Evolutionary conservation across 129 eudicot species (phyloP), one percentile per base, ranked within the genome.

Genomic region (Flaveria sonorensis): DNA sequence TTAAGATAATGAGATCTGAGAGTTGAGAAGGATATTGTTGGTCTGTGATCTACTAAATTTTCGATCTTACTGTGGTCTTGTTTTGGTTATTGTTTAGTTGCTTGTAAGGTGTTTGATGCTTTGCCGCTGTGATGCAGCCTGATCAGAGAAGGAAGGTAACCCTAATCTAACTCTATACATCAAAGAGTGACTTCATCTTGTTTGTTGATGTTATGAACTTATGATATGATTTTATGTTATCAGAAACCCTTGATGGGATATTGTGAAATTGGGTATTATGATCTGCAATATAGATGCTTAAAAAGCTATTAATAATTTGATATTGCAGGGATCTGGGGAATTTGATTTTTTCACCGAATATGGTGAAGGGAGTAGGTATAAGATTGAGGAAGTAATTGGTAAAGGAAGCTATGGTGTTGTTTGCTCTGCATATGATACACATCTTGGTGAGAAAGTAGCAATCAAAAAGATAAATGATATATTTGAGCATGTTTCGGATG

Each of bases 391-490:
- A 85, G 98, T 92, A 77, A 92, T 92, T 74, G 97, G 97, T 28
- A 92, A 92, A 87, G 97, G 97, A 74, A 92, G 97, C 57, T 92
- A 92, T 71, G 97, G 97, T 68, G 92, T 92, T 75, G 98, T 92
- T 18, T 92, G 98, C 82, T 92, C 98, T 23, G 98, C 98, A n/a
- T 92, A 86, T 53, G 98, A 92, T 81, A 92, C 96, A 15, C 98
- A 93, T 87, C 89, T 90, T 43, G 96, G 96, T 28, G 98, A 93
- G 71, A 93, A 93, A 87, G 98, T 93, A 23, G 98, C 98, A 9
- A 93, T 93, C 28, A 92, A 92, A 51, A 92, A 92, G 82, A 92
- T 92, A 64, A 92, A 92, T 62, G 98, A 92, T 63, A 92, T 92
- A 62, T 92, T 92, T 36, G 98, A 92, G 75, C 98, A 92, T 76